Conservation (phyloP, 768 basidiomycete genomes). For the Agrocybe chaxingu region DNA sequence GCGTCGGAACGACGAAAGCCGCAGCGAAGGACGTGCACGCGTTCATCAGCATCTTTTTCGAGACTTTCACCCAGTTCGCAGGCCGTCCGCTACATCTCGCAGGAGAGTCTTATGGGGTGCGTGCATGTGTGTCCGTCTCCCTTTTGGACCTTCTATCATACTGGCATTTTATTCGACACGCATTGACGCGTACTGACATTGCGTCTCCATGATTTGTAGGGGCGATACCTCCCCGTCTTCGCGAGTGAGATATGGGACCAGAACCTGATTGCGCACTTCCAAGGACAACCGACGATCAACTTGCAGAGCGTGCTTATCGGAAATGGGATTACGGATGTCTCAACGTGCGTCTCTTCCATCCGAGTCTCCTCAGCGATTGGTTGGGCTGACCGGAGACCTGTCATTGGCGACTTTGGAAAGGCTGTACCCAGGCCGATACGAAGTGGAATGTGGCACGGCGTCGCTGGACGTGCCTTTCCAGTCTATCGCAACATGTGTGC, state of each 20-base stretch:
- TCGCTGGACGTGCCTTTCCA: conserved; percentile 53
- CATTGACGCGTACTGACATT: too few species aligned
- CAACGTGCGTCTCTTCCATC: conserved; percentile 18
- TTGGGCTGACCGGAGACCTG: too few species aligned
- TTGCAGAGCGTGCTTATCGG: conserved; percentile 69
- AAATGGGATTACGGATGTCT: conserved; percentile 50
- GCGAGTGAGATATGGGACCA: conserved; percentile 75
- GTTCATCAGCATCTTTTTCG: conserved; percentile 77
- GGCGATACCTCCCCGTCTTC: conserved; percentile 70
- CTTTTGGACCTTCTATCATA: too few species aligned
- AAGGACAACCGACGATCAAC: conserved; percentile 60
- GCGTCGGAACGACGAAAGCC: conserved; percentile 73
- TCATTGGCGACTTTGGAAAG: conserved; percentile 11
- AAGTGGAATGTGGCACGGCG: conserved; percentile 59
- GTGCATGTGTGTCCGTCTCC: neutral
- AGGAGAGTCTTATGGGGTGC: conserved; percentile 77
- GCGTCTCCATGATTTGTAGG: conserved; percentile 28
- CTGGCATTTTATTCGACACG: too few species aligned
- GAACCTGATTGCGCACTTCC: conserved; percentile 49
- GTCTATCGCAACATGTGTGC: conserved; percentile 50
- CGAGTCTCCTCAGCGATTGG: neutral
- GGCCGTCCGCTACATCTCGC: conserved; percentile 69
- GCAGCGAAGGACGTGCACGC: conserved; percentile 74
- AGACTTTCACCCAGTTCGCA: conserved; percentile 70
- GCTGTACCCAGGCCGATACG: conserved; percentile 47